phyloP scores from a whole-genome alignment of 2,329 filamentous ascomycete species.

The Aspergillus sp. region DNA sequence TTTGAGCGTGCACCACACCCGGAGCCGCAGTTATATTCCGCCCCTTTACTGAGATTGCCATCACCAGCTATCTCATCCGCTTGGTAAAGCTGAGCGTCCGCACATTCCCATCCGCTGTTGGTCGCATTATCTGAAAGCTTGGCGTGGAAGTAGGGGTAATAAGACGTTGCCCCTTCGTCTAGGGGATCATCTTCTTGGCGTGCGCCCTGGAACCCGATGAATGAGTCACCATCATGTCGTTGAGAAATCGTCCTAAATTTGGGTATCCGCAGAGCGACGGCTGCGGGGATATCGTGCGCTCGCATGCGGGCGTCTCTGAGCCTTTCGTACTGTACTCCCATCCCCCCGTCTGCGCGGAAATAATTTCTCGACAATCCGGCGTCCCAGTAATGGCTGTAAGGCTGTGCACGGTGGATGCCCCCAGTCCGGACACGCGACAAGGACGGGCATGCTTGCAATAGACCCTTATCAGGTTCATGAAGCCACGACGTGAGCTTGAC shows the following conservation, averaged over 20 bases:
- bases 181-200: not conserved
- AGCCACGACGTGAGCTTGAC: constrained; percentile 36
- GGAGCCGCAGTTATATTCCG: not conserved
- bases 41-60: not conserved
- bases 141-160: not conserved
- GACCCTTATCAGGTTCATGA: constrained; percentile 12
- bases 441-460: not conserved
- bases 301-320: not conserved
- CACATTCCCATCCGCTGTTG: not conserved
- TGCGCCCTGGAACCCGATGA: not conserved
- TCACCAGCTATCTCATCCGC: not conserved
- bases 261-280: not conserved
- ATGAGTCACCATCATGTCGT: not conserved
- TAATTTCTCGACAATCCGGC: not conserved
- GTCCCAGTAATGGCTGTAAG: constrained; percentile 39
- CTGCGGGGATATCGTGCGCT: not conserved
- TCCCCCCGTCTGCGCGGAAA: not conserved
- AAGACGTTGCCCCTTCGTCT: not conserved
- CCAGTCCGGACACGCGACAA: constrained; percentile 37
- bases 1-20: not conserved
- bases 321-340: not conserved
- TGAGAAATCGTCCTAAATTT: not conserved
- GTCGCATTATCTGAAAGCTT: not conserved
- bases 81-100: not conserved
- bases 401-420: constrained; percentile 45